Base-by-base conservation (phyloP, 2,329 filamentous ascomycete species). In the Diaporthe australafricana region DNA sequence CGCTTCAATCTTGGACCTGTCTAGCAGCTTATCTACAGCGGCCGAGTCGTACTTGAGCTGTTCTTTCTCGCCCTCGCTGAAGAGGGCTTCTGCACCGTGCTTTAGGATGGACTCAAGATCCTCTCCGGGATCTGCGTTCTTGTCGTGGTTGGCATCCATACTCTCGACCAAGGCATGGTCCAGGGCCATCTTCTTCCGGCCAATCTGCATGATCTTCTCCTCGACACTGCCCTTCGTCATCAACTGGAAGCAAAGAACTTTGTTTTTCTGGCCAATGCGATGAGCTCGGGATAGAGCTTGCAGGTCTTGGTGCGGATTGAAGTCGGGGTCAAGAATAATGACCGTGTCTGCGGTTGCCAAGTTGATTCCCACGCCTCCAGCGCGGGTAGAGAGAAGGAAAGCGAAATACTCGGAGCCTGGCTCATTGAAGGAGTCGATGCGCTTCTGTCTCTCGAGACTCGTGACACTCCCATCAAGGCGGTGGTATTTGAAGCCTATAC, bases 241-340 rank as follows among this genome's bases (percentile, higher is more conserved):
- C 0, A 99, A 84, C 80, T 98, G 96, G 78, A 98, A 98, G 75
- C 97, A 97, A 1, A 99, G 87, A 0, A 99, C 96, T 77, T 97
- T 98, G 76, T 96, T 95, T 81, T 95, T 94, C 82, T 99, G 97
- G 0, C 97, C 97, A 74, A 99, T 98, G 32, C 96, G 92, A 81
- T 99, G 96, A 22, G 96, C 96, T 75, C 97, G 91, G 38, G 96
- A 97, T 38, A 99, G 87, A 0, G 96, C 96, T 81, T 99, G 96
- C 50, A 99, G 93, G 78, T 99, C 97, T 81, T 99, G 96, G 79
- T 99, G 96, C 0, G 96, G 96, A 74, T 99, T 99, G 85, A 97
- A 98, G 79, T 99, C 96, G 0, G 94, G 94, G 77, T 99, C 95
- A 75, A 98, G 90, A 75, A 99, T 98, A 75, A 99, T 98, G 73